These are phyloP conservation scores for Elsinoe fawcettii DNA, from an alignment of 2,329 filamentous ascomycete species.

Conservation along the genomic window DNA sequence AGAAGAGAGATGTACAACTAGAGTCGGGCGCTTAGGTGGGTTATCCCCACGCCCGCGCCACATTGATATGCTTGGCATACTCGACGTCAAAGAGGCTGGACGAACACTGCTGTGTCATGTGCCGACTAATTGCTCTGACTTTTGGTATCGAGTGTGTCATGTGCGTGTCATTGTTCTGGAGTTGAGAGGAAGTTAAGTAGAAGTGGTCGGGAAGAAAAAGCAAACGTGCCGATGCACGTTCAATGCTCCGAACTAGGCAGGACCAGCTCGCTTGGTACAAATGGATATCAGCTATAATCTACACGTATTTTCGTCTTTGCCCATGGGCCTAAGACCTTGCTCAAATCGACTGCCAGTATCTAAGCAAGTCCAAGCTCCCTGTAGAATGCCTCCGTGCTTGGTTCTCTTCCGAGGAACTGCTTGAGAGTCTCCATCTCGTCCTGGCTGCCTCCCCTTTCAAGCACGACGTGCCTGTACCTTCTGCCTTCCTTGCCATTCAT, in stretches of 20 bases:
- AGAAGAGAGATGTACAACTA: background rate
- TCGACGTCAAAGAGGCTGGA: background rate
- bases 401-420: conserved; percentile 69
- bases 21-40: background rate
- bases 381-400: conserved; percentile 72
- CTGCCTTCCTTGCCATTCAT: conserved; percentile 69
- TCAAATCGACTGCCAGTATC: background rate
- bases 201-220: no score
- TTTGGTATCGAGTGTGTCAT: no score
- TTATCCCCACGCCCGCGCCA: background rate
- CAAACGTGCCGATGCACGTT: no score
- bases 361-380: conserved; percentile 57
- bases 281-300: no score
- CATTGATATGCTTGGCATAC: background rate
- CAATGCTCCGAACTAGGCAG: no score
- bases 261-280: no score
- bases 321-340: background rate
- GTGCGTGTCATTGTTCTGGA: no score
- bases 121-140: no score
- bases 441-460: conserved; percentile 68
- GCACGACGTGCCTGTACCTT: conserved; percentile 67
- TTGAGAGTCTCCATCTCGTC: conserved; percentile 75
- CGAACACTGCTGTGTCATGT: no score
- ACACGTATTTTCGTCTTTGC: background rate
- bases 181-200: no score